These are phyloP conservation scores for Penicillium sp. DNA, from an alignment of 2,329 filamentous ascomycete genomes.

Conservation along the genomic window DNA sequence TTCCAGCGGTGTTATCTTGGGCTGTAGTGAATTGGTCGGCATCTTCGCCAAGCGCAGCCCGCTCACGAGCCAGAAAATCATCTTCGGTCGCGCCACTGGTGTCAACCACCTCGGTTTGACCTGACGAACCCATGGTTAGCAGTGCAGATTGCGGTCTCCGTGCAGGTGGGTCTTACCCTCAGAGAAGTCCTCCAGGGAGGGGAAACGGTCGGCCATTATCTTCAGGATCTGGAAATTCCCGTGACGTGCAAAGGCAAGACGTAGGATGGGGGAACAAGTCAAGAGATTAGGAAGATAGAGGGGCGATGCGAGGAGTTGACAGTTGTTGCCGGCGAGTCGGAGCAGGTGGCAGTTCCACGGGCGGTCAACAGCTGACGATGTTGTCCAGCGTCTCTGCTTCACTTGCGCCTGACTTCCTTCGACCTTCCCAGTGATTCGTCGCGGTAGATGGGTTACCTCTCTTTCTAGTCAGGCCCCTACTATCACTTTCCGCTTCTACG, in stretches of 20 bases:
- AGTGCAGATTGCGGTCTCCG: constrained; percentile 13
- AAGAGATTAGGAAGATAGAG: background rate
- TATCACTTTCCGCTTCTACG: no score
- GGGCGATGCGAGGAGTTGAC: constrained; percentile 11
- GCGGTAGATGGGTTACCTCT: no score
- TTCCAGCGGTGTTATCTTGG: constrained; percentile 56
- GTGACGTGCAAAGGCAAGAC: background rate
- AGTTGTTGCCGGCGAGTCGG: constrained; percentile 19
- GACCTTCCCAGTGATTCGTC: no score
- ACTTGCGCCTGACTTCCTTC: background rate
- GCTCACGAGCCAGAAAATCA: constrained; percentile 88
- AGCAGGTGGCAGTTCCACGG: constrained; percentile 1
- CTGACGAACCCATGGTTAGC: constrained; percentile 27
- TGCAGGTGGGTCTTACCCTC: constrained; percentile 41
- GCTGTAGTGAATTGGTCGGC: constrained; percentile 80
- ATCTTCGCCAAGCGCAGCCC: constrained; percentile 84
- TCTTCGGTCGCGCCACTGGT: constrained; percentile 48
- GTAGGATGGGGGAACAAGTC: constrained; percentile 5
- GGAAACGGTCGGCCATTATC: constrained; percentile 70
- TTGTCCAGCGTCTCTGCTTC: constrained; percentile 13
- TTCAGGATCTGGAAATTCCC: background rate
- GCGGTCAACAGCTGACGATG: constrained; percentile 15
- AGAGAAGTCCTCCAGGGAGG: constrained; percentile 72
- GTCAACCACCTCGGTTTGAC: constrained; percentile 32
- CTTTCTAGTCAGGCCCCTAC: no score